Evolutionary conservation across 805 yeast species (phyloP), one percentile per base, ranked within the genome.

Genomic region (Kluyveromyces aestuarii): DNA sequence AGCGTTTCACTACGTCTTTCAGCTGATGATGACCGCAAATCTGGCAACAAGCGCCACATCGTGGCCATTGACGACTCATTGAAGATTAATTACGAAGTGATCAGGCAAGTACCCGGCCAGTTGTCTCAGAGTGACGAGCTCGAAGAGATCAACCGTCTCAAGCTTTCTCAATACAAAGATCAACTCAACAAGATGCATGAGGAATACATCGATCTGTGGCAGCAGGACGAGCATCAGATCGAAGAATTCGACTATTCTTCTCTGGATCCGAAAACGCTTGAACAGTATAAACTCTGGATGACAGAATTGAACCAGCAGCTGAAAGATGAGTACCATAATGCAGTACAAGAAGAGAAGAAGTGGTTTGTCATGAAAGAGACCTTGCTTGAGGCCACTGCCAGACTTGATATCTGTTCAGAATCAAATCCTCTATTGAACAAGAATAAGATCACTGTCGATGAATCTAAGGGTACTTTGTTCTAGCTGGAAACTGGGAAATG

Each of bases 291-390:
- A 8, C 49, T 52, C 16, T 55, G 57, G 54, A 51, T 62, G 16
- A 38, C 51, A 10, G 51, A 59, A 18, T 48, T 64, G 10, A 61
- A 63, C 27, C 30, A 45, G 8, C 52, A 46, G 11, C 50, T 65
- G 18, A 43, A 53, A 3, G 36, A 38, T 8, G 56, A 61, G 30
- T 65, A 65, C 47, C 44, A 46, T 11, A n/a, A 25, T 1, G 44
- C 52, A 16, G 49, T 56, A 8, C 50, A 53, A 19, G 50, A 53
- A 27, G 64, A 64, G 44, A 59, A 58, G 40, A 62, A 58, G 49
- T 64, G 68, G 69, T 64, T 64, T 37, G 41, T 57, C 10, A 48
- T 61, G 19, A 63, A 63, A 45, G 69, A 65, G 47, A 36, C 62
- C 11, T 14, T 65, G 35, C 49, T 65, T 9, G 67, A 64, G 40